A percentile compares a stretch with the other conserved stretches of the same genome.
Evolutionary conservation across 768 basidiomycete species (phyloP).

Genomic region (Lactarius hatsudake): DNA sequence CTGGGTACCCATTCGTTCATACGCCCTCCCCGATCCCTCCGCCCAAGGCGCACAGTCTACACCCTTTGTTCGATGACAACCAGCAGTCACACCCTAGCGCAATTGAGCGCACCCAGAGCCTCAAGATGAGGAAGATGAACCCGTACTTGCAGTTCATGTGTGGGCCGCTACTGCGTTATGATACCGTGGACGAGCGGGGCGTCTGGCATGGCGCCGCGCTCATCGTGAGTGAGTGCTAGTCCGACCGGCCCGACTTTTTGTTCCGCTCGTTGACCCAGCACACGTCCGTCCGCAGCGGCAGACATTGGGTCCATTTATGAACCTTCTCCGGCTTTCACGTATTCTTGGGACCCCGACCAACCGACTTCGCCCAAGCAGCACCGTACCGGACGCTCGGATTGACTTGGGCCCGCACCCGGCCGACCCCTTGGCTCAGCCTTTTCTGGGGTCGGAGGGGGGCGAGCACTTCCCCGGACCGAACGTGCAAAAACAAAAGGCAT

Average conservation of each 20-base stretch:
- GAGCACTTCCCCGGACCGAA: slow-evolving; percentile 29
- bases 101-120: slow-evolving; percentile 60
- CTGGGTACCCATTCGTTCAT: slow-evolving; percentile 12
- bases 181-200: slow-evolving; percentile 74
- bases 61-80: slow-evolving; percentile 29
- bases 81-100: slow-evolving; percentile 53
- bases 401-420: slow-evolving; percentile 73
- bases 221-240: slow-evolving; percentile 69
- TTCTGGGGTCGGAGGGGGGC: slow-evolving; percentile 7
- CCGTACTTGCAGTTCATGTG: slow-evolving; percentile 91
- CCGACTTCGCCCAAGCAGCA: slow-evolving; percentile 24
- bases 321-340: slow-evolving; percentile 64
- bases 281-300: slow-evolving; percentile 46
- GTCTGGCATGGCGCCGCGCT: slow-evolving; percentile 88
- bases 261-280: neutral
- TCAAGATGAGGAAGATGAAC: slow-evolving; percentile 63
- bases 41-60: slow-evolving; percentile 8
- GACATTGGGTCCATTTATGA: slow-evolving; percentile 79
- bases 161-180: slow-evolving; percentile 85
- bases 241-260: neutral
- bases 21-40: neutral
- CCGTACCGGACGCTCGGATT: slow-evolving; percentile 37
- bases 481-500: slow-evolving; percentile 42
- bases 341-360: slow-evolving; percentile 69
- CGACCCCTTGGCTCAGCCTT: slow-evolving; percentile 56